Base-by-base conservation (phyloP, 306 rosid species). In the Myrica gale region DNA sequence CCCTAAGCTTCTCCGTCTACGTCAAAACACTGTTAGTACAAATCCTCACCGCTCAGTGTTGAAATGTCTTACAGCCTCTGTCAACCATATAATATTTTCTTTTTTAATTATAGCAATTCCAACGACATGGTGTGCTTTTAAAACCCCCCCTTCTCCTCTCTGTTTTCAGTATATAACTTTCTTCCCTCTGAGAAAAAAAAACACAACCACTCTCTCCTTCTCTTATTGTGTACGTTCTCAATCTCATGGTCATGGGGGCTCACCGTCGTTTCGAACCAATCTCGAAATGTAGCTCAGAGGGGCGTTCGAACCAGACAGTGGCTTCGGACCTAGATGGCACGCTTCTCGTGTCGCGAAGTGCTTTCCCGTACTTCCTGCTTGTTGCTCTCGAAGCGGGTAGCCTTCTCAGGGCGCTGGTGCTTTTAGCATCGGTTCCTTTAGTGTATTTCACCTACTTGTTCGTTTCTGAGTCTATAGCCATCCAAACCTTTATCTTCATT, bases 321-420 rank as follows among this genome's bases (percentile, higher is more conserved):
- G 97, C 93, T 3, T 87, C 98, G 0, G 97, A 92, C 81, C 71
- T 95, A 2, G 98, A 92, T 9, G 98, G 98, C 69, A 92, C 98
- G 0, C 92, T 95, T 17, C 89, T 92, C 1, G 58, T 89, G 19
- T 92, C 98, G 0, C 66, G 79, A 0, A 87, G 82, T 13, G 97
- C 97, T 48, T 95, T 95, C 45, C 97, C 98, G 0, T 95, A 95
- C 78, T 95, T 81, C 91, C 84, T 95, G 97, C 97, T 95, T 4
- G 73, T 95, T 0, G 98, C 98, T 44, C 70, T 92, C 2, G 98
- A 95, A 72, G 98, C 97, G 4, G 98, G 98, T 0, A 95, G 92
- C 69, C 66, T 89, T 72, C 44, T 92, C 0, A 83, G 98, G 46
- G 97, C 84, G 1, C 79, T 95, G 0, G 0, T 92, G 6, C 93